Evolutionary conservation across 768 basidiomycete species (phyloP), one percentile per base, ranked within the genome.

Genomic region (Mycena metata): DNA sequence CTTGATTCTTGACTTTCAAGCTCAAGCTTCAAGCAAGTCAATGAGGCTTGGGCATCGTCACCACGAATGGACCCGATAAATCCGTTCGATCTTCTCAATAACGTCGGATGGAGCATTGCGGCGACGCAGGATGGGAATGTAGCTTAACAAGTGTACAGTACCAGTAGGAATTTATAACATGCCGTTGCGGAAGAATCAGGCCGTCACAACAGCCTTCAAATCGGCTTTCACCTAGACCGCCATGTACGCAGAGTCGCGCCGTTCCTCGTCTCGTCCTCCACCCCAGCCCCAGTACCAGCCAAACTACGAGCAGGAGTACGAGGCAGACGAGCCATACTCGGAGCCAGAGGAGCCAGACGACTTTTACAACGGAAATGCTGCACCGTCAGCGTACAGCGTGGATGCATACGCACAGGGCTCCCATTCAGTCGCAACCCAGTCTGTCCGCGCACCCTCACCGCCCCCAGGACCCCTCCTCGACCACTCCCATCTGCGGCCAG

Each of bases 401-500:
- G 73, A 60, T 60, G 71, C 59, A 61, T 76, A 61, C 73, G 79
- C 76, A 71, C 77, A 77, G 69, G 76, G 66, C 36, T 75, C 82
- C 66, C 76, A 80, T 64, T 87, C 86, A 6, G 76, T 83, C 49
- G 79, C 85, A 9, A 81, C 85, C 10, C 87, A 88, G 67, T 90
- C 90, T 21, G 77, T 89, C 66, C 88, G 90, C 35, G 88, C 89
- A 0, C 88, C 90, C 15, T 92, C 92, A 0, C 91, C 91, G 0
- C 85, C 90, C 33, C 82, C 83, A 11, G 90, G 85, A 3, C 89
- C 91, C 52, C 86, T 96, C 74, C 89, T 95, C 64, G 94, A 96
- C 83, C 94, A 95, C 73, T 95, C 96, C 45, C 96, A 98, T 80
- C 89, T 98, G 45, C 90, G 92, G 15, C 96, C 96, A 19, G 98